phyloP scores from a whole-genome alignment of 768 basidiomycete species.

The Agaricus blazei region DNA sequence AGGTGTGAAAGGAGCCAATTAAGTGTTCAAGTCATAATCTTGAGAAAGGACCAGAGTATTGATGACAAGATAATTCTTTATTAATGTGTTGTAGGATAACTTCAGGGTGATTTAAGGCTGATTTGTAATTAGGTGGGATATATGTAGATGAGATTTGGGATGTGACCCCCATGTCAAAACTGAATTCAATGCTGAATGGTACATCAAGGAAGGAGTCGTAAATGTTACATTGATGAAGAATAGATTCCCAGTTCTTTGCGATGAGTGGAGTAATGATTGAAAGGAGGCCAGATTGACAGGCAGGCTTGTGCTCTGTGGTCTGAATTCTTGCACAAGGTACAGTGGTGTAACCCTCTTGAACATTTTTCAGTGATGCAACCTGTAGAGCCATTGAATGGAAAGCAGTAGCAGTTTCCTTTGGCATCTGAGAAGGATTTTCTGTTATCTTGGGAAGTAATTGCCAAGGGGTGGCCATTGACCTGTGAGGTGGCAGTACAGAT shows the following conservation, averaged over 20 bases:
- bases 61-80: conserved; percentile 9
- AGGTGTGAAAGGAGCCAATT: conserved; percentile 36
- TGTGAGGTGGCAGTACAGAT: no score
- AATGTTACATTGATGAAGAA: conserved; percentile 7
- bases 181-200: conserved; percentile 14
- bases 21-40: conserved; percentile 20
- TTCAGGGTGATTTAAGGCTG: conserved; percentile 12
- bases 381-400: no score
- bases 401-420: no score
- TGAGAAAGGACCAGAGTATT: conserved; percentile 16
- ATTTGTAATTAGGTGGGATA: conserved; percentile 19
- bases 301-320: conserved; percentile 17
- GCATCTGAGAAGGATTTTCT: no score
- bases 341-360: neutral
- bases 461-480: no score
- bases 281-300: conserved; percentile 12
- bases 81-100: conserved; percentile 14
- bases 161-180: conserved; percentile 20
- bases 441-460: no score
- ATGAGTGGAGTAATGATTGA: conserved; percentile 21
- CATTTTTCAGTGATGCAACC: no score
- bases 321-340: conserved; percentile 14
- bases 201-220: conserved; percentile 17
- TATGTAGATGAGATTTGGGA: conserved; percentile 4
- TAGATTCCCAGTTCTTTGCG: conserved; percentile 14